Conservation (phyloP, 345 rosid genomes). For the Aegle marmelos region DNA sequence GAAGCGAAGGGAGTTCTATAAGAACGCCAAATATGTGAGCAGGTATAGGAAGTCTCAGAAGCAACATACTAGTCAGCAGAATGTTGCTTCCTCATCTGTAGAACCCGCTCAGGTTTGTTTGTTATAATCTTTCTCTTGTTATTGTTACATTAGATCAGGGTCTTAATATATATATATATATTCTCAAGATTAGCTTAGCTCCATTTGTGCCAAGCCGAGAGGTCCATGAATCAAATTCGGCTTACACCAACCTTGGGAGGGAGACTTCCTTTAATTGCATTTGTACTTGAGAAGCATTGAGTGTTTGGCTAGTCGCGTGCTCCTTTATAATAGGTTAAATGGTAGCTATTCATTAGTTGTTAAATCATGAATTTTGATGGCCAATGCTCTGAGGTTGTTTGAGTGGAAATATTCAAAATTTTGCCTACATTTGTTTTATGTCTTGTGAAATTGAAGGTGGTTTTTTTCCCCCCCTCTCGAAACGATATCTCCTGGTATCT, state of each 20-base stretch:
- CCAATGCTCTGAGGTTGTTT: background rate
- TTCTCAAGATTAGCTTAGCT: background rate
- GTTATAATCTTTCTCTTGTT: background rate
- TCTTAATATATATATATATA: no score
- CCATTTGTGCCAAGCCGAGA: background rate
- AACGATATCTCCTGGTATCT: background rate
- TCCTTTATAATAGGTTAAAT: background rate
- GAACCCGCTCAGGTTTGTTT: constrained; percentile 32
- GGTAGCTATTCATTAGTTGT: background rate
- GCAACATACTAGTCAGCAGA: constrained; percentile 34
- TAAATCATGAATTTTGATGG: background rate
- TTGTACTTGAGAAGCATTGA: background rate
- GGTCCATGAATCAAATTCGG: background rate
- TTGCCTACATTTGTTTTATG: background rate
- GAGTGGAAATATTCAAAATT: background rate
- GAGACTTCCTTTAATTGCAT: background rate
- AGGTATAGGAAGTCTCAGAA: constrained; percentile 59
- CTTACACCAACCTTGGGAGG: background rate
- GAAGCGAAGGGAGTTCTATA: constrained; percentile 70
- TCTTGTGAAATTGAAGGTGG: background rate
- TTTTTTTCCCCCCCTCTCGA: background rate
- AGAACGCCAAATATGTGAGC: constrained; percentile 73
- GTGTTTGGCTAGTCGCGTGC: background rate
- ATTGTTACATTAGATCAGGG: background rate
- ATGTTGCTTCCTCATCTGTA: constrained; percentile 12